phyloP scores from a whole-genome alignment of 2,329 filamentous ascomycete species.

The Aspergillus versicolor region DNA sequence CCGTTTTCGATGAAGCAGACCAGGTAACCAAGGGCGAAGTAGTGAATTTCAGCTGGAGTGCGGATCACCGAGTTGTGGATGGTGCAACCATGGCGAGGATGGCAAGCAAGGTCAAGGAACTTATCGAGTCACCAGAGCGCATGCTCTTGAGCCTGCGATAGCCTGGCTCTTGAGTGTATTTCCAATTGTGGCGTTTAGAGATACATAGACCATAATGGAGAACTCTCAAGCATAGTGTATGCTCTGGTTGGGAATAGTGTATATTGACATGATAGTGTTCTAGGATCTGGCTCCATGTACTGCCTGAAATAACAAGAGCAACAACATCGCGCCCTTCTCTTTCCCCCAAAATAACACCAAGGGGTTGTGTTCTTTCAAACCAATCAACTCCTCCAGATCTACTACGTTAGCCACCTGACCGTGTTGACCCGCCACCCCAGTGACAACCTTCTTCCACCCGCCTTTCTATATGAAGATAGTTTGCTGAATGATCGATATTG shows the following conservation, averaged over 20 bases:
- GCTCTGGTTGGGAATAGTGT: background rate
- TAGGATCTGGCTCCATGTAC: no score
- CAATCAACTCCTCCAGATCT: no score
- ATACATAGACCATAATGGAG: conserved; percentile 9
- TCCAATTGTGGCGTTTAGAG: background rate
- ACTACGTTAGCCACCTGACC: no score
- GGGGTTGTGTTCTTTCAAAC: no score
- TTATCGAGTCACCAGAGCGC: conserved; percentile 79
- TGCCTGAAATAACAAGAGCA: no score
- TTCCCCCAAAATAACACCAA: no score
- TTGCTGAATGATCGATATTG: no score
- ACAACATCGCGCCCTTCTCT: no score
- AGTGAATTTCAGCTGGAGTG: conserved; percentile 93
- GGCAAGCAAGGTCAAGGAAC: conserved; percentile 73
- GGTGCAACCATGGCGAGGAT: conserved; percentile 92
- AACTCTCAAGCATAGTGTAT: background rate
- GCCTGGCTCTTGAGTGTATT: conserved; percentile 19
- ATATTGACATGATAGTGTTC: no score
- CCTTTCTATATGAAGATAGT: no score
- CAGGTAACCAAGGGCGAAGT: conserved; percentile 73
- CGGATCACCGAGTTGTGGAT: conserved; percentile 91
- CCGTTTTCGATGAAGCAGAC: conserved; percentile 65
- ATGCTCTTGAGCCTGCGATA: conserved; percentile 83
- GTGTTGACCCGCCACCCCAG: no score
- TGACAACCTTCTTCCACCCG: no score